Evolutionary conservation across 2,329 filamentous ascomycete genomes (phyloP).

Genomic region (Stromatinia cepivora): DNA sequence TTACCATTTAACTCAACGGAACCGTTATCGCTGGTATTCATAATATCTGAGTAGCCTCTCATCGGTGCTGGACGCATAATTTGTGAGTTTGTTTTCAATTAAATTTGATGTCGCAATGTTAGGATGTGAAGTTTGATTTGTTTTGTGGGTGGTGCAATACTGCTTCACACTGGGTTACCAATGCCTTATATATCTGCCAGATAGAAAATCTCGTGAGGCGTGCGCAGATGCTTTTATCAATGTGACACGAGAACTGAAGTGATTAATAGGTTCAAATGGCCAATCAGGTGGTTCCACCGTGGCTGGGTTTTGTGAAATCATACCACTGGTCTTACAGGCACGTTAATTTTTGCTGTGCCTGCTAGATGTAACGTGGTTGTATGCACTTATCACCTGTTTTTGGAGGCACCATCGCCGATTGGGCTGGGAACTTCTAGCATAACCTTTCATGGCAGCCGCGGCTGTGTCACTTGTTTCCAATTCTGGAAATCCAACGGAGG

Average conservation of each 20-base stretch:
- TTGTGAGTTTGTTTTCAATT: too few relatives aligned
- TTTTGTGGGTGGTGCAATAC: background rate
- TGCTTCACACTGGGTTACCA: background rate
- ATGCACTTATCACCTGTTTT: conserved; percentile 1
- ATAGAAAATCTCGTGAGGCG: background rate
- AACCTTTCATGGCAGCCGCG: background rate
- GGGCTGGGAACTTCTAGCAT: background rate
- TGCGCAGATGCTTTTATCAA: background rate
- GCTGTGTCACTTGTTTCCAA: background rate
- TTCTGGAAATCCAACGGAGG: background rate
- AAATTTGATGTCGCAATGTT: background rate
- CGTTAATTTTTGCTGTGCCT: background rate
- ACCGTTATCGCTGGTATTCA: conserved; percentile 7
- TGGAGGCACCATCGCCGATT: background rate
- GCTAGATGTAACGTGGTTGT: background rate
- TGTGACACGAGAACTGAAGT: background rate
- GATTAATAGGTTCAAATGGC: background rate
- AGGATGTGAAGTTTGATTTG: background rate
- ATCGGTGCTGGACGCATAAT: conserved; percentile 8
- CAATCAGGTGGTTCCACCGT: conserved; percentile 2
- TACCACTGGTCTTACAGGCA: conserved; percentile 6
- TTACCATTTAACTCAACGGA: conserved; percentile 23
- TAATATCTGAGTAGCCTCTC: conserved; percentile 22
- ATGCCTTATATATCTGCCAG: background rate
- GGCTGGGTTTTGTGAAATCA: background rate